Conservation (phyloP, 2,329 filamentous ascomycete genomes). For the Trichoderma koningiopsis region DNA sequence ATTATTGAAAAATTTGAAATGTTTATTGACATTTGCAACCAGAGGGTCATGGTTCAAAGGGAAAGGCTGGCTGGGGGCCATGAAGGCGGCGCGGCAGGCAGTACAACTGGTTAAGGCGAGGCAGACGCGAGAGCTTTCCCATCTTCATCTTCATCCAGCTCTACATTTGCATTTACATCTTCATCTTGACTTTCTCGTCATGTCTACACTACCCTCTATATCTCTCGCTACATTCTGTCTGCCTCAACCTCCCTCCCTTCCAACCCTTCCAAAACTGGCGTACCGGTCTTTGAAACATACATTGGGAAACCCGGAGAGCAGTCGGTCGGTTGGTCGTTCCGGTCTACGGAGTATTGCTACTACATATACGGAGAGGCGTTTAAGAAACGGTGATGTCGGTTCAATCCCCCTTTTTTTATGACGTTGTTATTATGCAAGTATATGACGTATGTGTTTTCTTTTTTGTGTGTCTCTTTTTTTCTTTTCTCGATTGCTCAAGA, state of each 20-base stretch:
- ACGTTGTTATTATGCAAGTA: constrained; percentile 7
- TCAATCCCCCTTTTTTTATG: constrained; percentile 15
- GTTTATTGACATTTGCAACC: constrained; percentile 71
- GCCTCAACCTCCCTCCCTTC: not conserved
- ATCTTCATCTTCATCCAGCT: not conserved
- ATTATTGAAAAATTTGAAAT: constrained; percentile 66
- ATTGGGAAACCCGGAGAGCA: constrained; percentile 23
- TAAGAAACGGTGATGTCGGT: constrained; percentile 19
- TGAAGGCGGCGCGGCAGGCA: constrained; percentile 35
- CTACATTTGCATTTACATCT: not conserved
- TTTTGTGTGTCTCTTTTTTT: not conserved
- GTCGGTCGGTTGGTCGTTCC: constrained; percentile 22
- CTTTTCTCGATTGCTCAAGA: not conserved
- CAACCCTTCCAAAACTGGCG: constrained; percentile 12
- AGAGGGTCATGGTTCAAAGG: constrained; percentile 65
- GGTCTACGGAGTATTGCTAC: constrained; percentile 13
- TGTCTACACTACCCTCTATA: not conserved
- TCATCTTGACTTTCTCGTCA: too few relatives aligned
- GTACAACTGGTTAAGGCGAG: constrained; percentile 24
- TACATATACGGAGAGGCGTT: constrained; percentile 24
- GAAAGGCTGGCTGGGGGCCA: constrained; percentile 48
- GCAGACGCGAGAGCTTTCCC: not conserved
- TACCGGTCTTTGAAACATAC: constrained; percentile 25
- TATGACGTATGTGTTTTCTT: not conserved
- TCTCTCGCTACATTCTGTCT: not conserved